Percentiles rank a stretch among this genome's conserved stretches.
Evolutionary conservation across 352 stramenopile genomes (phyloP).

Genomic region (Globisporangium abappressorium): DNA sequence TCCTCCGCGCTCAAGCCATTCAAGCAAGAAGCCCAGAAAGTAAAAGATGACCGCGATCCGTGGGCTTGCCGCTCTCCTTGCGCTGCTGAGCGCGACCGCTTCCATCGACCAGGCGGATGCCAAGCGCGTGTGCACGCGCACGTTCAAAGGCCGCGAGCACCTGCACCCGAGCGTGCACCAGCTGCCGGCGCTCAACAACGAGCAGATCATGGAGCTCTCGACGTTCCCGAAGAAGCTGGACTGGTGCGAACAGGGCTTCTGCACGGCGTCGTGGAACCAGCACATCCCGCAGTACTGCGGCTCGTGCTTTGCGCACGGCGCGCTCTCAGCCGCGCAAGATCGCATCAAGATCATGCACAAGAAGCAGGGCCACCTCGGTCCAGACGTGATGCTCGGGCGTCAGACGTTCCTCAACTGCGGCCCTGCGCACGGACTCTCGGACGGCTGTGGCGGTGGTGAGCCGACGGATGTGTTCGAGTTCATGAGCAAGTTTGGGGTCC

Average conservation of each 20-base stretch:
- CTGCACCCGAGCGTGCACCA: constrained; percentile 33
- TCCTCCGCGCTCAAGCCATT: neutral
- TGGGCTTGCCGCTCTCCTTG: neutral
- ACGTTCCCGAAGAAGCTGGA: constrained; percentile 65
- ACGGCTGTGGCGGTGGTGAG: constrained; percentile 55
- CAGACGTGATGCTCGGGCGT: constrained; percentile 56
- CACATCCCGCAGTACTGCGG: constrained; percentile 75
- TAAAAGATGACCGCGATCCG: constrained; percentile 5
- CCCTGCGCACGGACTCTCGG: constrained; percentile 48
- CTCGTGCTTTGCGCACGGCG: constrained; percentile 68
- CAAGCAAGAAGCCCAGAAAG: neutral
- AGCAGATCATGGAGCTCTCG: constrained; percentile 36
- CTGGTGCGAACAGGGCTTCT: constrained; percentile 73
- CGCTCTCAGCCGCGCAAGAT: constrained; percentile 51
- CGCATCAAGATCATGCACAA: constrained; percentile 68
- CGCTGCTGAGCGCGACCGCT: constrained; percentile 4
- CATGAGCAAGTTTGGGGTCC: constrained; percentile 54
- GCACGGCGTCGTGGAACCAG: constrained; percentile 69
- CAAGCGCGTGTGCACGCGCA: constrained; percentile 45
- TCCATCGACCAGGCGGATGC: constrained; percentile 16
- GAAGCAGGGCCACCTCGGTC: constrained; percentile 33
- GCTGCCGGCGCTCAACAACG: constrained; percentile 27
- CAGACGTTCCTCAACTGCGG: constrained; percentile 68
- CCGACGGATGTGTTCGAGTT: constrained; percentile 60
- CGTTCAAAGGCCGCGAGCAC: constrained; percentile 42